Evolutionary conservation across 768 basidiomycete genomes (phyloP).

Genomic region (Sporobolomyces roseus): DNA sequence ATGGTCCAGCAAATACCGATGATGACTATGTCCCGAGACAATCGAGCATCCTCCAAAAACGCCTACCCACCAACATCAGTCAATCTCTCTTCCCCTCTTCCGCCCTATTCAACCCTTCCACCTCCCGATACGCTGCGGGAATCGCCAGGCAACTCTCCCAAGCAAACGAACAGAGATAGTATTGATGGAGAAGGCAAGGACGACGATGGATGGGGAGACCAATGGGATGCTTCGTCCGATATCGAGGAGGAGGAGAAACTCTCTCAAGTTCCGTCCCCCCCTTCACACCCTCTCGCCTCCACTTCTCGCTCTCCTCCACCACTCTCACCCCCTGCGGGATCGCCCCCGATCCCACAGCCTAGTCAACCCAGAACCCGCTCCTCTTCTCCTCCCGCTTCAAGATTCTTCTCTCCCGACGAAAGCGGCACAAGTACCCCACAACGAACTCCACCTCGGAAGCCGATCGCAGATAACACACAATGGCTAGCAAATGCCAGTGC

Average conservation of each 20-base stretch:
- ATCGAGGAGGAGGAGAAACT: constrained; percentile 17
- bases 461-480: no score
- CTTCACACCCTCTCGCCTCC: background rate
- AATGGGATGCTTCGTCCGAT: constrained; percentile 14
- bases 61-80: no score
- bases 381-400: no score
- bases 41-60: background rate
- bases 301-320: background rate
- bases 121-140: background rate
- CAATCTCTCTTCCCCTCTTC: background rate
- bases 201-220: constrained; percentile 27
- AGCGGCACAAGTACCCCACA: no score
- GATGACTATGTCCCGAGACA: background rate
- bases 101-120: constrained; percentile 17
- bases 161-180: background rate
- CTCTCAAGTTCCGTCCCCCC: no score
- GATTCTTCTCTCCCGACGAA: no score
- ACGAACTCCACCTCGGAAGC: no score
- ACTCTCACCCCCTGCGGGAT: no score
- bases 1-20: background rate
- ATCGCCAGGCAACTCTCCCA: background rate
- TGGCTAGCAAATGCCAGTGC: background rate
- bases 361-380: no score
- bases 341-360: no score
- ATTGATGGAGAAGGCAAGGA: constrained; percentile 9